These are phyloP conservation scores for Trypanosoma vivax DNA, from an alignment of 208 protist species.

Conservation along the genomic window DNA sequence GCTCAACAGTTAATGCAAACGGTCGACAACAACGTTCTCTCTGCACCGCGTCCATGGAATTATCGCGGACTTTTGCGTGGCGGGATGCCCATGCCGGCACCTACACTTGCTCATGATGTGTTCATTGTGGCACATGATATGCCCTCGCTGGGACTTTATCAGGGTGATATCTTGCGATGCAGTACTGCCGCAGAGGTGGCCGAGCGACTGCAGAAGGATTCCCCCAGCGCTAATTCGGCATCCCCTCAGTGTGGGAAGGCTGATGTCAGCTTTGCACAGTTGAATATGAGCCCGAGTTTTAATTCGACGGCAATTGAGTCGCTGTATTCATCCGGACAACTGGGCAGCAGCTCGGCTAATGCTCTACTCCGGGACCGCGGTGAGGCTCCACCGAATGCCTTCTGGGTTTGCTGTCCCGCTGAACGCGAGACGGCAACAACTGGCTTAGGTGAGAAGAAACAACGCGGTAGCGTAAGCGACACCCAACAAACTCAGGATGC, in stretches of 20 bases:
- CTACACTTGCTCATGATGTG: slow-evolving; percentile 43
- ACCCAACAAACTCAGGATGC: not conserved
- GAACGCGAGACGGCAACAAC: slow-evolving; percentile 36
- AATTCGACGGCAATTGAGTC: not conserved
- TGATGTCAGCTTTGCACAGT: not conserved
- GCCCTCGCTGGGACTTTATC: slow-evolving; percentile 40
- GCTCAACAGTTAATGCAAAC: slow-evolving; percentile 62
- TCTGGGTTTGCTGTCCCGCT: slow-evolving; percentile 54
- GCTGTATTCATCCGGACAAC: not conserved
- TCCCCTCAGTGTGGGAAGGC: not conserved
- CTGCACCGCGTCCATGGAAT: slow-evolving; percentile 48
- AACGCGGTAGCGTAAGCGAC: not conserved
- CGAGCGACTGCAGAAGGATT: slow-evolving; percentile 1
- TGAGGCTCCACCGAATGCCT: slow-evolving; percentile 26
- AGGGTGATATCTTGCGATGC: slow-evolving; percentile 71
- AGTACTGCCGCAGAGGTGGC: slow-evolving; percentile 41
- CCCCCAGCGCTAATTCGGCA: not conserved
- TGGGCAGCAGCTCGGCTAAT: slow-evolving; percentile 32
- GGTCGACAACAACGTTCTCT: slow-evolving; percentile 47
- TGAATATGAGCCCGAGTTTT: not conserved
- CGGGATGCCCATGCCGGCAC: slow-evolving; percentile 29
- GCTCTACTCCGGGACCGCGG: slow-evolving; percentile 25
- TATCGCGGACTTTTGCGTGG: slow-evolving; percentile 55
- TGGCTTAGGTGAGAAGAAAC: slow-evolving; percentile 20
- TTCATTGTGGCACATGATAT: slow-evolving; percentile 56